phyloP scores from a whole-genome alignment of 2,329 filamentous ascomycete species.

The Cytospora paraplurivora region DNA sequence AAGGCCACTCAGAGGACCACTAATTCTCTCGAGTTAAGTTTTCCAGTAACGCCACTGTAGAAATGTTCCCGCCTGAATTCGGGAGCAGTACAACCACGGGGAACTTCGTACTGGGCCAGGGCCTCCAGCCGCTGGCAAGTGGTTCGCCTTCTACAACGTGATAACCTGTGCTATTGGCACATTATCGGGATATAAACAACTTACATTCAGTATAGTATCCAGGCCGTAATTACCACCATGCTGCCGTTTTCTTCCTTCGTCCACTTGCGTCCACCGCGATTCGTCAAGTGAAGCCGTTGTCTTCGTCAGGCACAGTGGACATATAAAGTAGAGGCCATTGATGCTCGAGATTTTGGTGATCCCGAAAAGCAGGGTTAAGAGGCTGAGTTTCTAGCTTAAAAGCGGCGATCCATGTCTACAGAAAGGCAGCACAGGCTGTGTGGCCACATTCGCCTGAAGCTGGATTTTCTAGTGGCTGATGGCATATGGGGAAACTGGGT shows the following conservation, averaged over 20 bases:
- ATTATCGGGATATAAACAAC: background rate
- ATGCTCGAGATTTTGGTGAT: background rate
- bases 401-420: conserved; percentile 16
- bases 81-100: too few species aligned
- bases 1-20: too few species aligned
- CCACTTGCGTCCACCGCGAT: background rate
- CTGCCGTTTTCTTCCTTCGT: background rate
- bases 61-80: too few species aligned
- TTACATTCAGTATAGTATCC: background rate
- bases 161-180: too few species aligned
- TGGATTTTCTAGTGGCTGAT: background rate
- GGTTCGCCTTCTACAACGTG: too few species aligned
- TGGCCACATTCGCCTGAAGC: conserved; percentile 7
- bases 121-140: too few species aligned
- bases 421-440: conserved; percentile 8
- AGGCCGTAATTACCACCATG: background rate
- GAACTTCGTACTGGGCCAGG: too few species aligned
- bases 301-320: conserved; percentile 7
- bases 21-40: too few species aligned
- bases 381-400: conserved; percentile 1
- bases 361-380: background rate
- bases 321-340: background rate
- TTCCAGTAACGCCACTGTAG: too few species aligned
- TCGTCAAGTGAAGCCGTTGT: conserved; percentile 4
- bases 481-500: conserved; percentile 17